Evolutionary conservation across 2,329 filamentous ascomycete genomes (phyloP).

Genomic region (Nannizziopsis arthrosporioides): DNA sequence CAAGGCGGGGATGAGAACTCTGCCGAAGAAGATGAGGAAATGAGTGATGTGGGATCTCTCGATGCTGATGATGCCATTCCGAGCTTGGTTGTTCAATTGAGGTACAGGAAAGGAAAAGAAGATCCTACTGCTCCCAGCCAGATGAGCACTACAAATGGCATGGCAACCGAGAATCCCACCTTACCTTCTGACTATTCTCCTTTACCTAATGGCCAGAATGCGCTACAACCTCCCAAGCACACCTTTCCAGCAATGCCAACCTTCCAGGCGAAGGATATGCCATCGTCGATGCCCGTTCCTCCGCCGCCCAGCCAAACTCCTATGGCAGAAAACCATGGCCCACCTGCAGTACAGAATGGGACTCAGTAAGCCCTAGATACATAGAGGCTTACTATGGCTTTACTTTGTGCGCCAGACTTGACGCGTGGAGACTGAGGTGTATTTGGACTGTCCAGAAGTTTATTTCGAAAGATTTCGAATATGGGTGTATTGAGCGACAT

Average conservation of each 20-base stretch:
- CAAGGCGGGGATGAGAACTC: constrained; percentile 66
- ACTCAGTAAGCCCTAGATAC: background rate
- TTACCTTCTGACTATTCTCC: background rate
- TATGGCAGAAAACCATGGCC: background rate
- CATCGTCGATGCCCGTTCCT: background rate
- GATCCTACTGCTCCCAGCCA: background rate
- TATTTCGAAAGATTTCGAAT: background rate
- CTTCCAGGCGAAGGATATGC: background rate
- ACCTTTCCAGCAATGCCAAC: background rate
- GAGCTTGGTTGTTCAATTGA: constrained; percentile 65
- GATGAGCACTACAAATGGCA: background rate
- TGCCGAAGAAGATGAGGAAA: constrained; percentile 35
- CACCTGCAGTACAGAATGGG: background rate
- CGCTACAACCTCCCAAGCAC: background rate
- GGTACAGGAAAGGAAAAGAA: constrained; percentile 29
- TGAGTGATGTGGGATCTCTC: constrained; percentile 29
- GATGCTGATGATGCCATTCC: constrained; percentile 39
- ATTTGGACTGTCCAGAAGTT: background rate
- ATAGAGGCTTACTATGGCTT: background rate
- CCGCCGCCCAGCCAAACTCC: background rate
- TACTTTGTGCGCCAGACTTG: background rate
- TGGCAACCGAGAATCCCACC: background rate
- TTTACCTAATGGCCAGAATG: background rate
- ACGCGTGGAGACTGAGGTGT: background rate
- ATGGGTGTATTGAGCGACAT: constrained; percentile 1